Evolutionary conservation across 164 flowering plant genomes (phyloP).

Genomic region (Cinnamomum chago): DNA sequence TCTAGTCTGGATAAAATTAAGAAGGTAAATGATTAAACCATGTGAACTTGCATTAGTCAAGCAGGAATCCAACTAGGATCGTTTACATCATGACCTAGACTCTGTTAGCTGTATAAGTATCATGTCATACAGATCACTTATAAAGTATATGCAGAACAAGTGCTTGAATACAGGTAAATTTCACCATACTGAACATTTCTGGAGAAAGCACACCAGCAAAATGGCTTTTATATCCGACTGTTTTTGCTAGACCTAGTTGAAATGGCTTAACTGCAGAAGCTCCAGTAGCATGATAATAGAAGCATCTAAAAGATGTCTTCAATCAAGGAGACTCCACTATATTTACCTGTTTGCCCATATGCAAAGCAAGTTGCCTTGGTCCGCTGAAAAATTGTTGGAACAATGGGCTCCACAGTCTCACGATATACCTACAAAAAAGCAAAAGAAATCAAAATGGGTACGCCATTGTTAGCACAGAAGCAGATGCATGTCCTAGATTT

Average conservation of each 20-base stretch:
- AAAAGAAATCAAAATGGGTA: constrained; percentile 3
- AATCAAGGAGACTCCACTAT: neutral
- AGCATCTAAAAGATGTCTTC: neutral
- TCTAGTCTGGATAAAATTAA: no score
- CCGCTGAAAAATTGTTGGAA: constrained; percentile 79
- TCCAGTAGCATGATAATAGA: neutral
- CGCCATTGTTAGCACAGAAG: neutral
- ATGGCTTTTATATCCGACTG: neutral
- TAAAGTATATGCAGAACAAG: neutral
- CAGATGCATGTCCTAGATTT: neutral
- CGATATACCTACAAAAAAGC: constrained; percentile 56
- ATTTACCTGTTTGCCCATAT: constrained; percentile 92
- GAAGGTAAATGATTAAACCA: no score
- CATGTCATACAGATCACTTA: no score
- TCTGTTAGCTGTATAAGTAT: no score
- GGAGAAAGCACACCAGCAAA: neutral
- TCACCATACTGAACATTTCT: neutral
- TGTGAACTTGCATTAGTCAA: no score
- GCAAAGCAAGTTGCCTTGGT: constrained; percentile 99
- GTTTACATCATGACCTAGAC: no score
- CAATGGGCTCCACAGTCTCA: constrained; percentile 86
- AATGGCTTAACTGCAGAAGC: neutral
- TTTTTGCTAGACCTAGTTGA: neutral
- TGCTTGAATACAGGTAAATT: neutral
- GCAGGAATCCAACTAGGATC: no score